Conservation (phyloP, 805 yeast genomes). For the Kregervanrija fluxuum region DNA sequence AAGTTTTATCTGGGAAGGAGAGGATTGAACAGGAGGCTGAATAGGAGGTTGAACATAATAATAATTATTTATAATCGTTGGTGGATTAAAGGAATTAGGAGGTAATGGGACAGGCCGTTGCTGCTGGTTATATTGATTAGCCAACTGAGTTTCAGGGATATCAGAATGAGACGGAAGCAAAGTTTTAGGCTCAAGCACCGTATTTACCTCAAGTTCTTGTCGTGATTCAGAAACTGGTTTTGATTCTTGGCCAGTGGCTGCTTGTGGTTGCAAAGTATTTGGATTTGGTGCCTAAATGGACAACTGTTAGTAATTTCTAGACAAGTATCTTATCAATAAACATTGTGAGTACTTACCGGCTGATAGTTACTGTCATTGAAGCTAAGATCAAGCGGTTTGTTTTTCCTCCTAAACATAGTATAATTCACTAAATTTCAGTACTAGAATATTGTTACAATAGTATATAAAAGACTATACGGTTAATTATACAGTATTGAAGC, state of each 20-base stretch:
- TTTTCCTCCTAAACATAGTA: slow-evolving; percentile 8
- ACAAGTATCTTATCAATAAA: neutral
- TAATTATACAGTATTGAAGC: no score
- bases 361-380: slow-evolving; percentile 13
- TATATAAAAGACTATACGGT: no score
- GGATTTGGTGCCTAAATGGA: slow-evolving; percentile 12
- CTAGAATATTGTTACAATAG: no score
- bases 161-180: no score
- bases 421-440: no score
- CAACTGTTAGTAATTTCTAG: no score
- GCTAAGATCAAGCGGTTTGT: slow-evolving; percentile 10
- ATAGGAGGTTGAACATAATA: slow-evolving; percentile 14
- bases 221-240: neutral
- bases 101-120: slow-evolving; percentile 8
- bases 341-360: slow-evolving; percentile 8
- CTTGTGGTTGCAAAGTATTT: slow-evolving; percentile 16
- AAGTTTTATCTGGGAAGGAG: neutral
- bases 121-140: slow-evolving; percentile 2
- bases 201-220: no score
- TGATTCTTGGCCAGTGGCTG: slow-evolving; percentile 12
- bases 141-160: no score
- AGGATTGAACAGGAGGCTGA: neutral
- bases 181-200: no score
- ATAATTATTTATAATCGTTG: slow-evolving; percentile 15
- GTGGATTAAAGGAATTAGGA: slow-evolving; percentile 7